A percentile compares a stretch with the other conserved stretches of the same genome.
Evolutionary conservation across 208 protist species (phyloP).

Genomic region (Leishmania mexicana): DNA sequence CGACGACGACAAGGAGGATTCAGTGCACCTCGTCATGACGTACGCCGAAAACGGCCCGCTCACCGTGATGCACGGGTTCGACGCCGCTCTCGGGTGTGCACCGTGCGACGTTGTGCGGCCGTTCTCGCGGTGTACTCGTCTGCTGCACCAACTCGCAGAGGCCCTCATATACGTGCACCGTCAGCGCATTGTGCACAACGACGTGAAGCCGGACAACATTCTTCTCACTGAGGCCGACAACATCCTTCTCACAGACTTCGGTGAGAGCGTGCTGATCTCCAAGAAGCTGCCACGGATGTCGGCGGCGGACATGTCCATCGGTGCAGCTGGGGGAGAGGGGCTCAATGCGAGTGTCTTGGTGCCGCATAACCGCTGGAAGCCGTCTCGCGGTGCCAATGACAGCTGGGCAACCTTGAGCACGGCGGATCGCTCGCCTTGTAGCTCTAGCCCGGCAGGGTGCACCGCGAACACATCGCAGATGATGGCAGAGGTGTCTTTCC

Average conservation of each 20-base stretch:
- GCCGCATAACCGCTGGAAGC: slow-evolving; percentile 33
- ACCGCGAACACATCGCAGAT: slow-evolving; percentile 19
- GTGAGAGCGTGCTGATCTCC: slow-evolving; percentile 52
- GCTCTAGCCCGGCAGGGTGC: not conserved
- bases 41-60: slow-evolving; percentile 48
- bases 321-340: not conserved
- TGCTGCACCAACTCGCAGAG: slow-evolving; percentile 57
- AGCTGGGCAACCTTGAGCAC: slow-evolving; percentile 22
- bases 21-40: slow-evolving; percentile 73
- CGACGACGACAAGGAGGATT: slow-evolving; percentile 90
- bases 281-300: slow-evolving; percentile 4
- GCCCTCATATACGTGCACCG: slow-evolving; percentile 77
- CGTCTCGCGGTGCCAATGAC: slow-evolving; percentile 11
- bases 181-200: slow-evolving; percentile 80
- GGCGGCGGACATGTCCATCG: not conserved
- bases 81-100: slow-evolving; percentile 16
- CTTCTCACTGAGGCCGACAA: slow-evolving; percentile 68
- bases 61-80: slow-evolving; percentile 36
- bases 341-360: slow-evolving; percentile 18
- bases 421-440: slow-evolving; percentile 8
- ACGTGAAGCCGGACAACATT: slow-evolving; percentile 91
- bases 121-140: slow-evolving; percentile 31
- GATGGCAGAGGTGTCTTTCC: slow-evolving; percentile 18
- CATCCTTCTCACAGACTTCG: slow-evolving; percentile 86
- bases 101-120: slow-evolving; percentile 45